Base-by-base conservation (phyloP, 1,284 basidiomycete species). In the Erythrobasidium hasegawianum region DNA sequence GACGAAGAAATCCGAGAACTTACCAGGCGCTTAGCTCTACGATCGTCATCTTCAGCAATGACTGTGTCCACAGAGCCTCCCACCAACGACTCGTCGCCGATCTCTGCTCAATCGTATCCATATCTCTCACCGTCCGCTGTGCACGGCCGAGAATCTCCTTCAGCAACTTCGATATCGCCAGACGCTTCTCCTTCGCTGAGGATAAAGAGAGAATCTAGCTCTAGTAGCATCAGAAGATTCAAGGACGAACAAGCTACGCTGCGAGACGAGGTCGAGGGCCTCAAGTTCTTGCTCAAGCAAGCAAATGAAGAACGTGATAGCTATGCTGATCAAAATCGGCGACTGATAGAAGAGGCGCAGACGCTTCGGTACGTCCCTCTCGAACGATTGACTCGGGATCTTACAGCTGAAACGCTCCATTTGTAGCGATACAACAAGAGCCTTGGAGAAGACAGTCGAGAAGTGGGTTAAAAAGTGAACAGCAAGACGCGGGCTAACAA, bases 251-350 rank as follows among this genome's bases (percentile, higher is more conserved):
- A 59, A 13, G 59, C 68, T 1, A 66, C 68, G 22, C 65, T 69
- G 53, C 62, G 68, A 49, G 73, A 76, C 33, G 71, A 73, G 59
- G 71, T 75, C 22, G 71, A 69, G 54, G 74, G 65, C 2, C 60
- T 73, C 66, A 73, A 68, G 70, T 71, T 61, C 68, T 90, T 96
- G 72, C 85, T 95, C 27, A 87, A 89, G 73, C 88, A 92, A 73
- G 81, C 95, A 50, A 88, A 89, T 75, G 86, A 88, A 71, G 92
- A 95, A 78, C 89, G 85, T 72, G 76, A 83, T 2, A 79, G 82
- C n/a, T 77, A 85, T 9, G 78, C 81, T 22, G 84, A 87, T 68
- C 81, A 82, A 70, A 85, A 84, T 76, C 87, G 87, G 74, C 82
- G 83, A 9, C 59, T 73, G 14, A 59, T 59, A 22, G 57, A 64